Evolutionary conservation across 2,329 filamentous ascomycete genomes (phyloP), one percentile per base, ranked within the genome.

Genomic region (Aspergillus transmontanensis): DNA sequence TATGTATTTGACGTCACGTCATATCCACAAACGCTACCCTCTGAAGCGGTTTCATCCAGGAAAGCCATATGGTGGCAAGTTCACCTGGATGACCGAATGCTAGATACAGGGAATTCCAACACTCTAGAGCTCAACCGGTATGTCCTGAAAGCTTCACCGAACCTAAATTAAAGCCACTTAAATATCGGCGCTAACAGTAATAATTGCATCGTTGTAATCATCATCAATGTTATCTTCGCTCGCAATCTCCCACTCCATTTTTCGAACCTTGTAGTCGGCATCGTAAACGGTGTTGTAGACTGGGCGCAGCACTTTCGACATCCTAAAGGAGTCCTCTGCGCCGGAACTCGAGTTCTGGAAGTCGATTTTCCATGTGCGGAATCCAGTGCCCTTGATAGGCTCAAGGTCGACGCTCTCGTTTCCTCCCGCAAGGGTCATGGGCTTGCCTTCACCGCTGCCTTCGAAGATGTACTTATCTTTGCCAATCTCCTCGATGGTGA

Each of bases 141-240:
- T 19, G 19, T 41, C 23, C 45, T 2, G 0, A 1, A 7, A 48
- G 14, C 45, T 3, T 26, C 23, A 9, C 46, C 14, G 19, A 34
- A 11, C 30, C 19, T 30, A 54, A 54, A 19, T 9, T 0, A 6
- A 36, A 12, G 11, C 2, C 12, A 19, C 28, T 7, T 41, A n/a
- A 14, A 59, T 21, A 19, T 59, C 43, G 57, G 57, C 57, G 23
- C 36, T 28, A 7, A 59, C 30, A 10, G 32, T 46, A 19, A 59
- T 59, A 23, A 59, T 16, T 2, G 57, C 57, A 41, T 59, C 57
- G 16, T 59, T 59, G 30, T 59, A 59, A 45, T 59, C 57, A 26
- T 50, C 36, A 12, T 59, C 57, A 3, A 41, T 23, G 32, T 59
- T 51, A 30, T 59, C 57, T 9, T 59, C 57, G n/a, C 57, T 59